These are phyloP conservation scores for Ciborinia camelliae DNA, from an alignment of 2,329 filamentous ascomycete species.

Conservation along the genomic window DNA sequence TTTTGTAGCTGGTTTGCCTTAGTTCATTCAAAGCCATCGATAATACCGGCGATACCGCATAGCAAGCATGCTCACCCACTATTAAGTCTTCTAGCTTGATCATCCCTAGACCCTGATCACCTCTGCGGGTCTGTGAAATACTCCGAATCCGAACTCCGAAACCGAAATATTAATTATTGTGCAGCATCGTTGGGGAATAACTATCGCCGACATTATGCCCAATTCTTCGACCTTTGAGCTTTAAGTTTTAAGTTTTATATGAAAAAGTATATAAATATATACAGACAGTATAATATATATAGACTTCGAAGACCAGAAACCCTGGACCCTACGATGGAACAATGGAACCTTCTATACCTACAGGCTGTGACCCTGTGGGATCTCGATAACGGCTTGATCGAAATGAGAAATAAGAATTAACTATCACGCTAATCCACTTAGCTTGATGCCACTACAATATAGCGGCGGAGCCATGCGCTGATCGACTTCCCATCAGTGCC, in stretches of 20 bases:
- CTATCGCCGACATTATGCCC: neutral
- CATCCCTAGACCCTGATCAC: constrained; percentile 3
- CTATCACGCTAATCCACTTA: neutral
- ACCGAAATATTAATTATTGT: neutral
- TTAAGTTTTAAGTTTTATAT: too few species aligned
- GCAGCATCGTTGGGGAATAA: too few species aligned
- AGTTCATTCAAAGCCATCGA: neutral
- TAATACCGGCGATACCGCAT: neutral
- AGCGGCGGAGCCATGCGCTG: neutral
- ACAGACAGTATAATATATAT: too few species aligned
- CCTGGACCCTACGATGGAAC: constrained; percentile 1
- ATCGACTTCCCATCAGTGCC: constrained; percentile 5
- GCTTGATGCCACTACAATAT: neutral
- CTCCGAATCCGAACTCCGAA: neutral
- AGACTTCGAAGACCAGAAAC: neutral
- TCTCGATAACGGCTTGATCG: neutral
- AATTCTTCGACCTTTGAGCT: too few species aligned
- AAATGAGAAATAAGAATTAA: neutral
- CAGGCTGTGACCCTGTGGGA: neutral
- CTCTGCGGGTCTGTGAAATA: neutral
- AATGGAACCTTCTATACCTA: neutral
- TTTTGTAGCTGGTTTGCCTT: neutral
- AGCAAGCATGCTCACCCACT: neutral
- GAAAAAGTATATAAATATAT: too few species aligned
- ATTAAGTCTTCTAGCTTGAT: constrained; percentile 8